phyloP scores from a whole-genome alignment of 768 basidiomycete genomes.

The Leucocoprinus sp. region DNA sequence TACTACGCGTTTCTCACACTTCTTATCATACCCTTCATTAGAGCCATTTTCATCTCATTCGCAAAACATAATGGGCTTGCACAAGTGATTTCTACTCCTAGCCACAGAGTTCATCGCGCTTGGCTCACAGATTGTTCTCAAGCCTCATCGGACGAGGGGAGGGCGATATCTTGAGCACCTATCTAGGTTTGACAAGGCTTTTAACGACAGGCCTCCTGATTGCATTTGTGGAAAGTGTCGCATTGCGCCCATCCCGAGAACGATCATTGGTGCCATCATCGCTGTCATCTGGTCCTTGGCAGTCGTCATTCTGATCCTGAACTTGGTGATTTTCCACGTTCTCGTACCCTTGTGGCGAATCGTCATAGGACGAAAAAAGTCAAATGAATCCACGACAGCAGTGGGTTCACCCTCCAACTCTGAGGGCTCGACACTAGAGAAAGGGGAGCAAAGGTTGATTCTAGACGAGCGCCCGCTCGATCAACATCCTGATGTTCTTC shows the following conservation, averaged over 20 bases:
- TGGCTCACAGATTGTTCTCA: slow-evolving; percentile 39
- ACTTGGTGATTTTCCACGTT: slow-evolving; percentile 46
- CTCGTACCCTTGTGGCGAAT: slow-evolving; percentile 22
- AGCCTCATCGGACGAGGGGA: slow-evolving; percentile 60
- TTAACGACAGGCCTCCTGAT: slow-evolving; percentile 65
- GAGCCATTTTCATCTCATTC: slow-evolving; percentile 66
- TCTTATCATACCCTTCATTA: slow-evolving; percentile 51
- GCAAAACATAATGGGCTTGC: slow-evolving; percentile 52
- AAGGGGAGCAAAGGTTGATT: slow-evolving; percentile 19
- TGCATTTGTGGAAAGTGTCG: slow-evolving; percentile 62
- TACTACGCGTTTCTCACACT: slow-evolving; percentile 61
- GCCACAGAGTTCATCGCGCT: slow-evolving; percentile 60
- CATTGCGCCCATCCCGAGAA: slow-evolving; percentile 69
- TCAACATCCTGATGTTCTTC: background rate
- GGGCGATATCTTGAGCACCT: slow-evolving; percentile 64
- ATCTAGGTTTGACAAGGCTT: slow-evolving; percentile 60
- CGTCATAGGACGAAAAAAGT: background rate
- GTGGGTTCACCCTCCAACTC: slow-evolving; percentile 15
- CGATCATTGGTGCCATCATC: slow-evolving; percentile 69
- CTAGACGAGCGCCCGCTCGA: background rate
- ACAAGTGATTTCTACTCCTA: slow-evolving; percentile 61
- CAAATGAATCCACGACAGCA: slow-evolving; percentile 10
- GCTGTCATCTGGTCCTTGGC: slow-evolving; percentile 67
- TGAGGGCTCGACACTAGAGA: slow-evolving; percentile 32
- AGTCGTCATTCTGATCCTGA: slow-evolving; percentile 60